Evolutionary conservation across 805 yeast genomes (phyloP).

Genomic region (Cyberlindnera americana): DNA sequence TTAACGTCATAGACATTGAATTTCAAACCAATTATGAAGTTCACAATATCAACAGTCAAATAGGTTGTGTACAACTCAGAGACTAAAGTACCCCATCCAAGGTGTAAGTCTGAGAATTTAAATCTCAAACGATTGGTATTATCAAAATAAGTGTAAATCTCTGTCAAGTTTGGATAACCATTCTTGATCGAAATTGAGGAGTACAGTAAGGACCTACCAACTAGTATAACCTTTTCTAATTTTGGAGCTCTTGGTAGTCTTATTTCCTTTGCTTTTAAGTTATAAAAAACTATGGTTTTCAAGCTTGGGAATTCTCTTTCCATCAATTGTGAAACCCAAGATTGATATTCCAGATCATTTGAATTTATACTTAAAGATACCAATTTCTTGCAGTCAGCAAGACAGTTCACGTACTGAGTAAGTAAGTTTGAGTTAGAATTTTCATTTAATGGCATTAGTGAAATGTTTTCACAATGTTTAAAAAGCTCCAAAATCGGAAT

Average conservation of each 20-base stretch:
- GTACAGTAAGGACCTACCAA: too few relatives aligned
- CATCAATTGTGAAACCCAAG: neutral
- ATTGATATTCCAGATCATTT: neutral
- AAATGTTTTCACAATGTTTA: neutral
- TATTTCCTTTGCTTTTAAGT: neutral
- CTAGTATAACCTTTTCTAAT: neutral
- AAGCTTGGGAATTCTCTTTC: neutral
- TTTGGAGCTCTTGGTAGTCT: neutral
- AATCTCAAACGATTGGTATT: too few relatives aligned
- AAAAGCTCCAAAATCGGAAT: constrained; percentile 8
- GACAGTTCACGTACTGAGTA: neutral
- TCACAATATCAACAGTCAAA: too few relatives aligned
- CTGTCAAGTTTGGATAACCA: neutral
- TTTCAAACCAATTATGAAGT: too few relatives aligned
- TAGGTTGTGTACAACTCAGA: too few relatives aligned
- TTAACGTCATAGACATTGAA: too few relatives aligned
- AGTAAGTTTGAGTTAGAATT: neutral
- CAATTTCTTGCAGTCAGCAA: neutral
- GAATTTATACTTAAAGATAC: neutral
- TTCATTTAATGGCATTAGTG: constrained; percentile 3
- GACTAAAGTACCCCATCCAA: too few relatives aligned
- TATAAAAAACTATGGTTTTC: constrained; percentile 1
- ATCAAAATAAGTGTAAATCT: too few relatives aligned
- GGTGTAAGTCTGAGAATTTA: too few relatives aligned
- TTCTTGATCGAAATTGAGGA: too few relatives aligned